phyloP scores from a whole-genome alignment of 2,329 filamentous ascomycete species.

The Annulohypoxylon truncatum region DNA sequence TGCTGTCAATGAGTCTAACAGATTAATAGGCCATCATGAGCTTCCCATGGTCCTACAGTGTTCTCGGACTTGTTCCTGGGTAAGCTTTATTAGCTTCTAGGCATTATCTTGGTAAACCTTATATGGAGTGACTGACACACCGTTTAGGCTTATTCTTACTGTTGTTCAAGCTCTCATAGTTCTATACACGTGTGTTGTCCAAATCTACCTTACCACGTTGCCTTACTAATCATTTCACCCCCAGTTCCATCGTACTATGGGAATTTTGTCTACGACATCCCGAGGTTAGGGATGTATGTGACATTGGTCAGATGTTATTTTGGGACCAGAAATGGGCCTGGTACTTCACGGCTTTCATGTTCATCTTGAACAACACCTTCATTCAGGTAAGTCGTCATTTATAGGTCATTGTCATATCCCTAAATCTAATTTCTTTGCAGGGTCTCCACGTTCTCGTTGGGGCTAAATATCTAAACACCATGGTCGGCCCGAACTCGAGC shows the following conservation, averaged over 20 bases:
- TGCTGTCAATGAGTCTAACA: slow-evolving; percentile 31
- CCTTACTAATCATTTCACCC: background rate
- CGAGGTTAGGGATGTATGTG: slow-evolving; percentile 91
- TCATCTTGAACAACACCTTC: slow-evolving; percentile 93
- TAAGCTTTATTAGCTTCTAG: slow-evolving; percentile 44
- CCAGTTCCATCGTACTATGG: slow-evolving; percentile 53
- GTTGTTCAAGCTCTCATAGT: slow-evolving; percentile 81
- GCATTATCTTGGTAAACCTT: slow-evolving; percentile 26
- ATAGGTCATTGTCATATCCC: slow-evolving; percentile 10
- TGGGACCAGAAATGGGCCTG: slow-evolving; percentile 82
- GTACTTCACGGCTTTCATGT: slow-evolving; percentile 82
- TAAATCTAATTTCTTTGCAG: slow-evolving; percentile 52
- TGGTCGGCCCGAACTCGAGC: slow-evolving; percentile 73
- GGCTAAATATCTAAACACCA: slow-evolving; percentile 90
- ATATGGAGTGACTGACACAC: slow-evolving; percentile 31
- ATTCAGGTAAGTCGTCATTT: slow-evolving; percentile 68
- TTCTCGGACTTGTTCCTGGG: slow-evolving; percentile 87
- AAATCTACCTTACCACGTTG: slow-evolving; percentile 49
- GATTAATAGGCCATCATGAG: slow-evolving; percentile 83
- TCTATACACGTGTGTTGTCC: slow-evolving; percentile 82
- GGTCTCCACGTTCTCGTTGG: slow-evolving; percentile 86
- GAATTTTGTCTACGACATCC: slow-evolving; percentile 92
- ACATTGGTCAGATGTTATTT: slow-evolving; percentile 95
- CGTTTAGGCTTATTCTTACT: slow-evolving; percentile 76
- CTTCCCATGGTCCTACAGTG: slow-evolving; percentile 91